phyloP scores from a whole-genome alignment of 164 flowering plant genomes.

The Vitis rupestris region DNA sequence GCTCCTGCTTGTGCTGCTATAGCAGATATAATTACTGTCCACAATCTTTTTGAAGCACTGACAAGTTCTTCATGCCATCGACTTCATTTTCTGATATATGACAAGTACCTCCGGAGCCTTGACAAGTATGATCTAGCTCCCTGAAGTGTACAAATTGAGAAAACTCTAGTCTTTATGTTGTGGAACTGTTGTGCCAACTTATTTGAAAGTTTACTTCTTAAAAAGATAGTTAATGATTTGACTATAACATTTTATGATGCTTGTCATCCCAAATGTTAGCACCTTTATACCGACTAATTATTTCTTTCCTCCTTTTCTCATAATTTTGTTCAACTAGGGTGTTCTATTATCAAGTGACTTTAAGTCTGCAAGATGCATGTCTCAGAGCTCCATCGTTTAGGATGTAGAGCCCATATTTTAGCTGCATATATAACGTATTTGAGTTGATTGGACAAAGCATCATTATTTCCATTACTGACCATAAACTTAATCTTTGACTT shows the following conservation, averaged over 20 bases:
- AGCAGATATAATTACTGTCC: conserved; percentile 71
- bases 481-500: not conserved
- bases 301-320: no score
- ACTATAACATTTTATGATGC: no score
- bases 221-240: no score
- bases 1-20: conserved; percentile 73
- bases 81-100: conserved; percentile 79
- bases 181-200: not conserved
- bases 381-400: no score
- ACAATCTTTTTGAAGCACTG: conserved; percentile 81
- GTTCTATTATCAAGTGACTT: no score
- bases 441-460: not conserved
- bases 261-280: no score
- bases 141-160: conserved; percentile 10
- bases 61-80: conserved; percentile 60
- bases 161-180: not conserved
- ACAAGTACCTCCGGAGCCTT: conserved; percentile 80
- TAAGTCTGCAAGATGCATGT: no score
- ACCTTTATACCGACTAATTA: no score
- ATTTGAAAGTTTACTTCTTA: not conserved
- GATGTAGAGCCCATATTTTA: no score
- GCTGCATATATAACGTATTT: no score
- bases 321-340: no score
- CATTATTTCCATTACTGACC: not conserved
- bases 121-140: conserved; percentile 57